phyloP scores from a whole-genome alignment of 2,329 filamentous ascomycete genomes.

The Xylaria sp. region DNA sequence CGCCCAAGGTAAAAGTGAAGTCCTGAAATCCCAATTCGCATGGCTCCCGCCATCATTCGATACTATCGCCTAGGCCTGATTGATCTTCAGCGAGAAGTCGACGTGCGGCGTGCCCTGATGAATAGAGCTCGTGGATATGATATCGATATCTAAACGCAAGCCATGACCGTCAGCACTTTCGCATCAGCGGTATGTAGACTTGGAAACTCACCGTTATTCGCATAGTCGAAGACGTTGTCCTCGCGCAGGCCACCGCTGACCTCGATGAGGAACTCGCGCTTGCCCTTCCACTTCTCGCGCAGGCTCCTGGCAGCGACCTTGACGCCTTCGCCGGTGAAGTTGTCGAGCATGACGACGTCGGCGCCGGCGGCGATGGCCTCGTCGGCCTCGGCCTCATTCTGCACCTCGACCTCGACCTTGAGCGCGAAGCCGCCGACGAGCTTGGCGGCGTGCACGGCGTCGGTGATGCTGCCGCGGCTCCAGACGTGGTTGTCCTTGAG shows the following conservation, averaged over 20 bases:
- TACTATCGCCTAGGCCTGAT: conserved; percentile 43
- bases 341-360: conserved; percentile 97
- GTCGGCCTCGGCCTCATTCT: conserved; percentile 84
- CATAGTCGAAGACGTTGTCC: conserved; percentile 82
- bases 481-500: conserved; percentile 99
- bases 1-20: neutral
- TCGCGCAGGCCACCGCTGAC: conserved; percentile 88
- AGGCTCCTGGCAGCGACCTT: conserved; percentile 74
- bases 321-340: conserved; percentile 83
- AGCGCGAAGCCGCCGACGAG: conserved; percentile 85
- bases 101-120: conserved; percentile 94
- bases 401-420: conserved; percentile 96
- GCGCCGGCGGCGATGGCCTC: conserved; percentile 90
- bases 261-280: conserved; percentile 79
- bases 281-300: conserved; percentile 80
- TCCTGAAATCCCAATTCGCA: neutral
- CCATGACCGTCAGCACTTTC: no score
- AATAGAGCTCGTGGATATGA: conserved; percentile 94
- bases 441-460: conserved; percentile 84
- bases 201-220: conserved; percentile 68
- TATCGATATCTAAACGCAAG: conserved; percentile 82
- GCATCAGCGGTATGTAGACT: no score
- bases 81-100: conserved; percentile 94
- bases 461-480: conserved; percentile 84
- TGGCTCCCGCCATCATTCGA: neutral